A percentile compares a stretch with the other conserved stretches of the same genome.
Conservation (phyloP, 1,139 yeast species). For the Protomyces inouyei region DNA sequence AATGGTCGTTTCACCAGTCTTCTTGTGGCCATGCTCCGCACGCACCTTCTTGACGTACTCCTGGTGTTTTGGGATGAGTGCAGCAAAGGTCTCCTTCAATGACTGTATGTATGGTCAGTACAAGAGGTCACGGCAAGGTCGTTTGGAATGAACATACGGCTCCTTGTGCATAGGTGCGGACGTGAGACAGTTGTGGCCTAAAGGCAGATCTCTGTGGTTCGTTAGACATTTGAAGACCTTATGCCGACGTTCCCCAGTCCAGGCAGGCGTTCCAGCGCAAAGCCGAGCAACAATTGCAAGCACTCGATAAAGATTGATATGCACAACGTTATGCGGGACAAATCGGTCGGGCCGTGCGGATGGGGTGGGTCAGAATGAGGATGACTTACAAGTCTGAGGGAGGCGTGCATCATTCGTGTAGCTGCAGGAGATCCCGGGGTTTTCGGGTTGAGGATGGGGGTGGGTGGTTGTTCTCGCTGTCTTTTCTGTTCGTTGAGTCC, state of each 20-base stretch:
- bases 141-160: neutral
- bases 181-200: neutral
- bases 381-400: neutral
- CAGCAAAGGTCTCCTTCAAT: constrained; percentile 88
- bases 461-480: too few relatives aligned
- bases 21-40: constrained; percentile 76
- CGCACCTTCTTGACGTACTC: constrained; percentile 88
- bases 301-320: neutral
- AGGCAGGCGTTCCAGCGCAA: too few relatives aligned
- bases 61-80: constrained; percentile 82
- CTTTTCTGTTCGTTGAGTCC: too few relatives aligned
- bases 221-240: neutral
- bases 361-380: neutral
- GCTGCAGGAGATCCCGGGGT: too few relatives aligned
- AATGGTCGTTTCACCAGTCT: constrained; percentile 85
- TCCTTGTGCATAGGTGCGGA: neutral
- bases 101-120: constrained; percentile 36
- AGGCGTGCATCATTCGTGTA: neutral
- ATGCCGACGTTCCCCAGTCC: too few relatives aligned
- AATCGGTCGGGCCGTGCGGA: neutral
- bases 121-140: neutral
- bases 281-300: too few relatives aligned
- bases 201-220: neutral
- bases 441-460: too few relatives aligned
- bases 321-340: neutral